phyloP scores from a whole-genome alignment of 495 filamentous ascomycete genomes.

The Penicillium coffeae region DNA sequence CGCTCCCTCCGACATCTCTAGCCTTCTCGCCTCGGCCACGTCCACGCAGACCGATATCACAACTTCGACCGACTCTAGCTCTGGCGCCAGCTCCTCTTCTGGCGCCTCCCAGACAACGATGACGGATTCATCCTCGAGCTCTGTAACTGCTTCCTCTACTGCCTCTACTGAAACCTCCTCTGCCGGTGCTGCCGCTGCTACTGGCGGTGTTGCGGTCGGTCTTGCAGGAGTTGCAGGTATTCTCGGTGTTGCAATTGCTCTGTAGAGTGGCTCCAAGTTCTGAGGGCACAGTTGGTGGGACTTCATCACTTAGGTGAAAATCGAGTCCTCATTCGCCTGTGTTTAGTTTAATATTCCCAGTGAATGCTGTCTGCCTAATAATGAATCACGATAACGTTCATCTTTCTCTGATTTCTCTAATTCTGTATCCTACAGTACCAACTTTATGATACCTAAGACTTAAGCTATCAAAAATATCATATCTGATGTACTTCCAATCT shows the following conservation, averaged over 20 bases:
- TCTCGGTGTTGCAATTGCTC: constrained; percentile 24
- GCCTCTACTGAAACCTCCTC: constrained; percentile 13
- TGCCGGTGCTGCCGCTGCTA: constrained; percentile 13
- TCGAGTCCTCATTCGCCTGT: no score
- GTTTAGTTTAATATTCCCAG: no score
- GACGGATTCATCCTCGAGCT: neutral
- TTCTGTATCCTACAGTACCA: no score
- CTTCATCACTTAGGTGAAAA: neutral
- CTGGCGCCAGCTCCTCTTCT: neutral
- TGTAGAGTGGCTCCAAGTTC: constrained; percentile 14
- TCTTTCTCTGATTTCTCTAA: no score
- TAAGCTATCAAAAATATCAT: no score
- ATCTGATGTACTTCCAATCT: no score
- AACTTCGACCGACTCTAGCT: neutral
- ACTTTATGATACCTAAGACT: no score
- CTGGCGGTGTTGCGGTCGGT: constrained; percentile 14
- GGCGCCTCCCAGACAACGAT: neutral
- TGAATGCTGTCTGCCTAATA: no score
- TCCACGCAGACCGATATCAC: neutral
- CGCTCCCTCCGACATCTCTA: neutral
- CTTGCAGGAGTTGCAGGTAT: constrained; percentile 21
- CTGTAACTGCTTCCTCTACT: constrained; percentile 9
- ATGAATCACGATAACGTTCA: no score
- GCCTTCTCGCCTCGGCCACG: neutral
- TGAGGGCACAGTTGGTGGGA: no score